Evolutionary conservation across 257 asterid genomes (phyloP).

Genomic region (Thymus mandschuricus): DNA sequence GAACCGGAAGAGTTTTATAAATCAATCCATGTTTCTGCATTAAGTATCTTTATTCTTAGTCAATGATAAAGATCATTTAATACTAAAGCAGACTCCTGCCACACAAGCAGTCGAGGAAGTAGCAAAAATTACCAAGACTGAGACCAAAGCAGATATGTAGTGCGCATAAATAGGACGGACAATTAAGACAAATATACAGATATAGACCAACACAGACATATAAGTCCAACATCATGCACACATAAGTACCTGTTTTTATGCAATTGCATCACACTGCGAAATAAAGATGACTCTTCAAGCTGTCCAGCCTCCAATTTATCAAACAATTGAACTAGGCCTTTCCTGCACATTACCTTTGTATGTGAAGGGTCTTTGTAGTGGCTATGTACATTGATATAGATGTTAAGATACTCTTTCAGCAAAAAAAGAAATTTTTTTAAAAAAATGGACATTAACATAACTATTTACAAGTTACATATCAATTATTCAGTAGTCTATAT

Average conservation of each 20-base stretch:
- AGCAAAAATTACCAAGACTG: background rate
- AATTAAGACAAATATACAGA: background rate
- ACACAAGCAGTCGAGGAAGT: slow-evolving; percentile 4
- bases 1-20: background rate
- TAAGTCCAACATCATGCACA: background rate
- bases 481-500: slow-evolving; percentile 7
- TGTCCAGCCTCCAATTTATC: slow-evolving; percentile 72
- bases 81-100: background rate
- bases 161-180: slow-evolving; percentile 1
- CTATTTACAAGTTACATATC: background rate
- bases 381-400: background rate
- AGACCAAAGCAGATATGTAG: background rate
- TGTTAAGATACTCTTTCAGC: too few species aligned
- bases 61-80: background rate
- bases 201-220: slow-evolving; percentile 10
- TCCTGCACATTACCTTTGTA: slow-evolving; percentile 57
- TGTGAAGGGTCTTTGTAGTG: slow-evolving; percentile 9
- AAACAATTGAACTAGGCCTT: slow-evolving; percentile 75
- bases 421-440: too few species aligned
- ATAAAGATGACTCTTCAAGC: slow-evolving; percentile 54
- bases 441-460: background rate
- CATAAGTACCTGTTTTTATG: slow-evolving; percentile 66
- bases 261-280: slow-evolving; percentile 62
- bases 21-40: too few species aligned
- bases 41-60: too few species aligned